Conservation (phyloP, 2,329 filamentous ascomycete genomes). For the Ascochyta viciae-villosae region DNA sequence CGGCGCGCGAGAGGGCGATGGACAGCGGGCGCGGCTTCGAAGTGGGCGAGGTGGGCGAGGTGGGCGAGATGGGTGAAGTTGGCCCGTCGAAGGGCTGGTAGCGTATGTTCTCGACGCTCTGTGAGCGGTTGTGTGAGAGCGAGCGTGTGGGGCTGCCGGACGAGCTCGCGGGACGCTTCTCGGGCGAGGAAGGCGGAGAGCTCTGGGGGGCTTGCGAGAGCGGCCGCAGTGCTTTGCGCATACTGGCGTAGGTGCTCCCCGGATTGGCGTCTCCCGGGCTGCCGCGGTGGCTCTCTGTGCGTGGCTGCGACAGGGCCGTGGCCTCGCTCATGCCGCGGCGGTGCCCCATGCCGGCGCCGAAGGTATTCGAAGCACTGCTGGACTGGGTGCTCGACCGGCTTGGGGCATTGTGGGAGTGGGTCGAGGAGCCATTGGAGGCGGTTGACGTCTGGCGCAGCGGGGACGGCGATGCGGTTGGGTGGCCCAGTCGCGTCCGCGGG, state of each 20-base stretch:
- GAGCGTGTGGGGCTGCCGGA: slow-evolving; percentile 25
- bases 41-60: slow-evolving; percentile 49
- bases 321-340: slow-evolving; percentile 80
- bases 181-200: slow-evolving; percentile 39
- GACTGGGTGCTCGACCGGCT: slow-evolving; percentile 74
- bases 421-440: slow-evolving; percentile 74
- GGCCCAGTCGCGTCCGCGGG: slow-evolving; percentile 50
- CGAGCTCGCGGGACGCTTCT: slow-evolving; percentile 23
- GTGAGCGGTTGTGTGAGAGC: slow-evolving; percentile 40
- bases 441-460: slow-evolving; percentile 70
- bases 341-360: slow-evolving; percentile 60
- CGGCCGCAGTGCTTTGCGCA: slow-evolving; percentile 77
- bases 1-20: slow-evolving; percentile 48
- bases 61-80: slow-evolving; percentile 32
- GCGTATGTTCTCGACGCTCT: slow-evolving; percentile 51
- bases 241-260: slow-evolving; percentile 73
- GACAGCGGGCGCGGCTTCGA: slow-evolving; percentile 54
- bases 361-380: slow-evolving; percentile 72
- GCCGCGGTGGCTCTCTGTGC: slow-evolving; percentile 55
- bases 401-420: slow-evolving; percentile 67
- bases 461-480: slow-evolving; percentile 52
- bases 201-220: slow-evolving; percentile 43
- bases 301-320: slow-evolving; percentile 61
- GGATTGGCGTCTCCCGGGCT: slow-evolving; percentile 54
- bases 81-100: slow-evolving; percentile 55